Percentiles rank a stretch among this genome's conserved stretches.
Evolutionary conservation across 768 basidiomycete species (phyloP).

Genomic region (Trametes punicea): DNA sequence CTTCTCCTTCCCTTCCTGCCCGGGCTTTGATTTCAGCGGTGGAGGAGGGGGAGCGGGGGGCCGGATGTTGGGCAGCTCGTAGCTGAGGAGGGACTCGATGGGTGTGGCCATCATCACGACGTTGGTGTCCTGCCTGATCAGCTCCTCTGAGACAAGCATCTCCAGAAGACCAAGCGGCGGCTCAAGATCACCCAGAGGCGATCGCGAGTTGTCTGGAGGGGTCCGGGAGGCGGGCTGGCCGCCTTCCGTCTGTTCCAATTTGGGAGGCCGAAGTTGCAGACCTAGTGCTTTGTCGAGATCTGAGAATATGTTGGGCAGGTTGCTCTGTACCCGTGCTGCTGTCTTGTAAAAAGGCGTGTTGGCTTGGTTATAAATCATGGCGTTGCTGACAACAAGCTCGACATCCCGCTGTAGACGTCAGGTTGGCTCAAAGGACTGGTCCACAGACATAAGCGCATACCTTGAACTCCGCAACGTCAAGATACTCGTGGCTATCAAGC

Average conservation of each 20-base stretch:
- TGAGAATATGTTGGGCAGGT: constrained; percentile 37
- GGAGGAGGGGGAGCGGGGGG: constrained; percentile 51
- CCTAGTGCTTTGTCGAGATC: constrained; percentile 36
- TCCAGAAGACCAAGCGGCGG: constrained; percentile 56
- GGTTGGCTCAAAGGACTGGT: neutral
- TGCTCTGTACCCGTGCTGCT: constrained; percentile 59
- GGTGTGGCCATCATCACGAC: constrained; percentile 56
- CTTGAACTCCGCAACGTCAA: constrained; percentile 71
- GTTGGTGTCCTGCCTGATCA: constrained; percentile 50
- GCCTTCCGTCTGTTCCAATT: neutral
- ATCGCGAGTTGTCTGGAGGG: neutral
- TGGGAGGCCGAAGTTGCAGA: constrained; percentile 6
- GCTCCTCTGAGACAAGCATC: constrained; percentile 50
- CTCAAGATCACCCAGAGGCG: constrained; percentile 67
- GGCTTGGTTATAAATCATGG: constrained; percentile 78
- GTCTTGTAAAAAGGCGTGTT: constrained; percentile 68
- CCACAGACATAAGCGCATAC: constrained; percentile 34
- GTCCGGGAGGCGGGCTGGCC: neutral
- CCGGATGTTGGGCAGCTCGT: constrained; percentile 60
- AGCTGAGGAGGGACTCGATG: constrained; percentile 63
- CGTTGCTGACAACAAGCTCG: constrained; percentile 81
- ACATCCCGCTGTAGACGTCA: constrained; percentile 59
- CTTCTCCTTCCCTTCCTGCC: constrained; percentile 34
- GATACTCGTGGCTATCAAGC: constrained; percentile 80
- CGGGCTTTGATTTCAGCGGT: constrained; percentile 28